Percentiles rank a stretch among this genome's conserved stretches.
These are phyloP conservation scores for Platismatia glauca DNA, from an alignment of 495 filamentous ascomycete genomes.

Conservation along the genomic window DNA sequence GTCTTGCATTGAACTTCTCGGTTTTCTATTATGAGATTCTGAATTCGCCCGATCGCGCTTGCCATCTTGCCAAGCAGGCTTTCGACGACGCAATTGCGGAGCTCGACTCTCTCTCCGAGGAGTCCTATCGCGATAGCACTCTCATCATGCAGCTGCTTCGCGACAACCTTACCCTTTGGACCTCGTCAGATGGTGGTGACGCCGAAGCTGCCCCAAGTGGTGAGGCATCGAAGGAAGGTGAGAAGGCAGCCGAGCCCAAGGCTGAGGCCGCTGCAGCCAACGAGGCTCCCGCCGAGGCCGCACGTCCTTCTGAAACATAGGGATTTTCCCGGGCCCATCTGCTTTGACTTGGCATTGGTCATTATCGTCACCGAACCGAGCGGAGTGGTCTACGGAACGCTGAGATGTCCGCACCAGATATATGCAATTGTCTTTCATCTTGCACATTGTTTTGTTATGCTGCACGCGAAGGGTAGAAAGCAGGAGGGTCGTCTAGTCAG, in stretches of 20 bases:
- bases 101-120: conserved; percentile 96
- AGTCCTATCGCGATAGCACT: conserved; percentile 99
- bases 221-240: conserved; percentile 49
- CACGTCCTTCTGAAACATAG: conserved; percentile 29
- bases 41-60: conserved; percentile 97
- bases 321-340: conserved; percentile 4
- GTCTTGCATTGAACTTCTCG: conserved; percentile 98
- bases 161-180: conserved; percentile 99
- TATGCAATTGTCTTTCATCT: conserved; percentile 3
- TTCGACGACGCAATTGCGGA: conserved; percentile 99
- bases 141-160: conserved; percentile 99
- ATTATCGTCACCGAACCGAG: conserved; percentile 10
- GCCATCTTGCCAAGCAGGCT: conserved; percentile 97
- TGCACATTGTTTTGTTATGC: conserved; percentile 12
- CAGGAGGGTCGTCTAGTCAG: conserved; percentile 18
- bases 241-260: conserved; percentile 54
- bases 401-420: conserved; percentile 7
- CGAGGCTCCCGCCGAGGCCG: conserved; percentile 35
- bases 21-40: conserved; percentile 99
- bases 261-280: conserved; percentile 37
- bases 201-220: conserved; percentile 49
- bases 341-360: conserved; percentile 7
- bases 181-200: conserved; percentile 86
- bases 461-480: conserved; percentile 20
- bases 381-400: conserved; percentile 7